phyloP scores from a whole-genome alignment of 441 rosid species.

The Erysimum cheiri region DNA sequence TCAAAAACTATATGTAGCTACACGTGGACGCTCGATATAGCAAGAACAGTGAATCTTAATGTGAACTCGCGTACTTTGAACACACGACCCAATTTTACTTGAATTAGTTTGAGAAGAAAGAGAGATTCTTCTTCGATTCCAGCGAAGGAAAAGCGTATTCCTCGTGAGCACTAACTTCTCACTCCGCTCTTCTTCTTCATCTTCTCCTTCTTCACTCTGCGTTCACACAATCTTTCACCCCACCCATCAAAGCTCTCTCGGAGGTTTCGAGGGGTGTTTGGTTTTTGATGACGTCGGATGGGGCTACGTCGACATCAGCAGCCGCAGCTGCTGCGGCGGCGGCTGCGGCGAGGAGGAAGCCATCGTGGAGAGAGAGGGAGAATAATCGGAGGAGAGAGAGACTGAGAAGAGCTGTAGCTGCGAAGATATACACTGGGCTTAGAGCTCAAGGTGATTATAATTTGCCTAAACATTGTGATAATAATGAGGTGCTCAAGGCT shows the following conservation, averaged over 20 bases:
- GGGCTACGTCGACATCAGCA: slow-evolving; percentile 78
- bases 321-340: slow-evolving; percentile 75
- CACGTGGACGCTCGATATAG: slow-evolving; percentile 30
- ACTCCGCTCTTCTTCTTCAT: slow-evolving; percentile 23
- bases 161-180: slow-evolving; percentile 64
- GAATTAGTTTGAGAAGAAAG: slow-evolving; percentile 16
- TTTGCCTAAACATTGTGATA: slow-evolving; percentile 96
- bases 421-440: slow-evolving; percentile 82
- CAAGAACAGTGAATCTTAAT: not conserved
- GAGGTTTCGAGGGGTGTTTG: not conserved
- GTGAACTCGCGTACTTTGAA: slow-evolving; percentile 32
- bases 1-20: accelerated
- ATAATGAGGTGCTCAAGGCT: slow-evolving; percentile 91
- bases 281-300: slow-evolving; percentile 79
- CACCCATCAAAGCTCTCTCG: slow-evolving; percentile 11
- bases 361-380: slow-evolving; percentile 97
- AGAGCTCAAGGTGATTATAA: slow-evolving; percentile 86
- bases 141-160: slow-evolving; percentile 59
- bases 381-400: slow-evolving; percentile 94
- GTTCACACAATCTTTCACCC: slow-evolving; percentile 41
- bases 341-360: slow-evolving; percentile 80
- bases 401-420: slow-evolving; percentile 84
- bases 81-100: slow-evolving; percentile 17
- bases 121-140: slow-evolving; percentile 53
- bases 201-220: slow-evolving; percentile 19